Evolutionary conservation across 768 basidiomycete genomes (phyloP), one percentile per base, ranked within the genome.

Genomic region (Mycena albidolilacea): DNA sequence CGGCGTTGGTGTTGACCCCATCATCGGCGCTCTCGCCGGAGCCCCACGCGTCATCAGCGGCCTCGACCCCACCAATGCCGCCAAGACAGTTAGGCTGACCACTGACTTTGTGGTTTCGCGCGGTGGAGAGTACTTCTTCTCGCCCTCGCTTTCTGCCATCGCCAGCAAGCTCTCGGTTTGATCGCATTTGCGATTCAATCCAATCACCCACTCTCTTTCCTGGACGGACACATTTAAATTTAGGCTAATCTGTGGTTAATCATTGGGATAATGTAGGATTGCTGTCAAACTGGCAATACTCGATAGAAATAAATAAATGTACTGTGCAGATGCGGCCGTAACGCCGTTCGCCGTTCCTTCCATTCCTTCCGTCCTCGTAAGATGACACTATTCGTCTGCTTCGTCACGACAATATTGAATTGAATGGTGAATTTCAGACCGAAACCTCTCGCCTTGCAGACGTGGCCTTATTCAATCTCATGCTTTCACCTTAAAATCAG

Each of bases 91-190:
- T 17, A 74, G 70, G 11, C 65, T 74, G n/a, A 61, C 48, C 35
- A 70, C 61, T 21, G 73, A 74, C 69, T 80, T 79, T 58, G 75
- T 82, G 54, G 73, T 70, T 21, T 77, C 79, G 17, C 79, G 17
- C 74, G 80, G 21, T 52, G 79, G 81, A 43, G 82, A 80, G 46
- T 80, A 80, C 62, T 82, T 81, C 70, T 82, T 82, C 67, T 71
- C 78, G 8, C 82, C 81, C 3, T 79, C 79, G 15, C 72, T 81
- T 52, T 79, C 80, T 6, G 79, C 79, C 23, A 75, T 83, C 17
- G 61, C 69, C 48, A 71, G 35, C 58, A 70, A 60, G 23, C 60
- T 74, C 54, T 74, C 72, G 37, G 72, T 61, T 30, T 74, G 39
- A 72, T 67, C 50, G 52, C 21, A 37, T 39, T 14, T 39, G 19